Percentiles rank a stretch among this genome's conserved stretches.
phyloP scores from a whole-genome alignment of 305 asterid species.

The Solanum hybrid region DNA sequence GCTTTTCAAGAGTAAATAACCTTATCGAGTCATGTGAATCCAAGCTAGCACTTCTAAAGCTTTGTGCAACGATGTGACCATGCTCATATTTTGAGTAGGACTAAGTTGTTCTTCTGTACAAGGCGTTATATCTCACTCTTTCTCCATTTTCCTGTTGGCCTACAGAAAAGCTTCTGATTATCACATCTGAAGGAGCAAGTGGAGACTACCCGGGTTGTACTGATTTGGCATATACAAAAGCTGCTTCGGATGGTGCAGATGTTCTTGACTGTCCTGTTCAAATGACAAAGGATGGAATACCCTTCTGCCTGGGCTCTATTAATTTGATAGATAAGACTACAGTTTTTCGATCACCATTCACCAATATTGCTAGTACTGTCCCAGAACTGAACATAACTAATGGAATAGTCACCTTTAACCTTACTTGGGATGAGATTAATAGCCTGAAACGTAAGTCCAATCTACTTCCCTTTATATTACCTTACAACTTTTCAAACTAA shows the following conservation, averaged over 20 bases:
- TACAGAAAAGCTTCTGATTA: constrained; percentile 3
- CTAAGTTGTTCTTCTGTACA: not conserved
- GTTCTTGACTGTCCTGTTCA: constrained; percentile 42
- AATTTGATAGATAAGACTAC: constrained; percentile 3
- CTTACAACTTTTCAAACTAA: not conserved
- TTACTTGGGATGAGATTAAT: constrained; percentile 67
- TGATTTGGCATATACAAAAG: constrained; percentile 4
- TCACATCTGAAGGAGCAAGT: constrained; percentile 19
- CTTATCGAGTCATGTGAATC: not conserved
- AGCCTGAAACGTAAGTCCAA: constrained; percentile 50
- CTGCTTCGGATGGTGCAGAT: not conserved
- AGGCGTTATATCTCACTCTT: not conserved
- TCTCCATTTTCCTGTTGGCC: constrained; percentile 1
- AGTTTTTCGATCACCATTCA: constrained; percentile 12
- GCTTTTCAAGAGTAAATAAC: not conserved
- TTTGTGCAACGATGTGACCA: not conserved
- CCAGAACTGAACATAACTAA: constrained; percentile 34
- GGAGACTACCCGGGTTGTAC: not conserved
- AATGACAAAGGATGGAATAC: constrained; percentile 58
- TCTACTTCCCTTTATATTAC: not conserved
- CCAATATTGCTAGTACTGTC: constrained; percentile 24
- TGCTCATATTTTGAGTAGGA: not conserved
- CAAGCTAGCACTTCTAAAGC: not conserved
- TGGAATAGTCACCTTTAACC: constrained; percentile 60
- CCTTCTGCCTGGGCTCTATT: constrained; percentile 37